A percentile compares a stretch with the other conserved stretches of the same genome.
Evolutionary conservation across 371 early-diverging fungal species (phyloP).

Genomic region (Parasitella parasitica): DNA sequence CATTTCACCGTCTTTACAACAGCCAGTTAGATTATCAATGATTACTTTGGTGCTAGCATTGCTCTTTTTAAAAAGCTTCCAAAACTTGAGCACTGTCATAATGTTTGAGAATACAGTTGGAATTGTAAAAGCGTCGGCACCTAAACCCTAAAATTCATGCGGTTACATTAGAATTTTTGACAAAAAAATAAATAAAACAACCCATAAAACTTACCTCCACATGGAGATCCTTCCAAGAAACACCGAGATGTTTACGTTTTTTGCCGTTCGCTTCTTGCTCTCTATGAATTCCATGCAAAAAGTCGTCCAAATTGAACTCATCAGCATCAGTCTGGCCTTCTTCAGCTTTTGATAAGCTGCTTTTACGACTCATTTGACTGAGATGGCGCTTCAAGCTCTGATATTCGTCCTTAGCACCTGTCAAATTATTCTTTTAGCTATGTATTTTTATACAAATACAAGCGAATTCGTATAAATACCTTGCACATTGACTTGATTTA

Average conservation of each 20-base stretch:
- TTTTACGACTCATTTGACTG: slow-evolving; percentile 20
- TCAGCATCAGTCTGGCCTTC: slow-evolving; percentile 20
- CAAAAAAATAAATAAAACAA: too few species aligned
- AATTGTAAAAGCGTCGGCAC: slow-evolving; percentile 45
- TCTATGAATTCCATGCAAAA: slow-evolving; percentile 21
- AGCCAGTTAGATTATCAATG: slow-evolving; percentile 57
- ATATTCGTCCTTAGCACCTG: slow-evolving; percentile 42
- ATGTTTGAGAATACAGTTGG: slow-evolving; percentile 22
- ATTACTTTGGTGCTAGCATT: slow-evolving; percentile 34
- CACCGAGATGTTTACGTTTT: slow-evolving; percentile 44
- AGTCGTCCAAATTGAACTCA: slow-evolving; percentile 40
- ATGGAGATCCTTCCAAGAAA: slow-evolving; percentile 48
- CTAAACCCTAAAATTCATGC: slow-evolving; percentile 30
- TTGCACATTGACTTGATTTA: slow-evolving; percentile 40
- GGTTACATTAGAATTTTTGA: too few species aligned
- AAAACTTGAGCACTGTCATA: slow-evolving; percentile 31
- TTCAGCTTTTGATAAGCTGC: slow-evolving; percentile 8
- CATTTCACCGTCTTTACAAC: slow-evolving; percentile 73
- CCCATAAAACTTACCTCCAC: too few species aligned
- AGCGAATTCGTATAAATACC: neutral
- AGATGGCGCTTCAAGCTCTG: slow-evolving; percentile 31
- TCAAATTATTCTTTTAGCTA: too few species aligned
- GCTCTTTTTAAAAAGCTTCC: slow-evolving; percentile 23
- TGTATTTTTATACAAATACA: too few species aligned
- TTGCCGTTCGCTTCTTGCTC: slow-evolving; percentile 24